Evolutionary conservation across 179 eudicot species (phyloP).

Genomic region (Silene coronaria): DNA sequence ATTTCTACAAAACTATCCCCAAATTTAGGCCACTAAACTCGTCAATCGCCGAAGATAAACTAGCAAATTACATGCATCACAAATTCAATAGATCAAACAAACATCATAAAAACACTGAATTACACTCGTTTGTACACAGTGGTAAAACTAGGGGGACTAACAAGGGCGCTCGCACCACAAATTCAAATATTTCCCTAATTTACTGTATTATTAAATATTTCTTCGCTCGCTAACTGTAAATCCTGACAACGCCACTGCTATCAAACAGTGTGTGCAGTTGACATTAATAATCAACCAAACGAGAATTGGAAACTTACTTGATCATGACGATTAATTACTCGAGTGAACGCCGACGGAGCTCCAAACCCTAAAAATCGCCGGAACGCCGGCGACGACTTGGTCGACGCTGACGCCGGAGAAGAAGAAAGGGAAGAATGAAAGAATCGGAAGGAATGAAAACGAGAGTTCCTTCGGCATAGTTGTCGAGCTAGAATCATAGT

Average conservation of each 20-base stretch:
- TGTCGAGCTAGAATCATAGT: slow-evolving; percentile 23
- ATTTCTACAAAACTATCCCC: too few relatives aligned
- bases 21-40: too few relatives aligned
- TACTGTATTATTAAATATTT: too few relatives aligned
- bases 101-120: too few relatives aligned
- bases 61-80: too few relatives aligned
- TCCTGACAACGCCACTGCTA: background rate
- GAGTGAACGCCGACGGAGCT: background rate
- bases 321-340: background rate
- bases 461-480: slow-evolving; percentile 20
- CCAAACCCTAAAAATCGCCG: slow-evolving; percentile 16
- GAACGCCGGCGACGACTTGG: background rate
- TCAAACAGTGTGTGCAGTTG: background rate
- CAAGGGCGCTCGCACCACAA: too few relatives aligned
- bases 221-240: too few relatives aligned
- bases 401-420: slow-evolving; percentile 8
- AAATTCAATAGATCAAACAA: too few relatives aligned
- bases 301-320: slow-evolving; percentile 17
- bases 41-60: too few relatives aligned
- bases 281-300: background rate
- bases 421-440: slow-evolving; percentile 8
- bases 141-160: too few relatives aligned
- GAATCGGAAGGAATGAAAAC: background rate
- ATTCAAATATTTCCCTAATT: too few relatives aligned
- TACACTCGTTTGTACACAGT: too few relatives aligned